Conservation (phyloP, 352 stramenopile genomes). For the Phytophthora sansomeana region DNA sequence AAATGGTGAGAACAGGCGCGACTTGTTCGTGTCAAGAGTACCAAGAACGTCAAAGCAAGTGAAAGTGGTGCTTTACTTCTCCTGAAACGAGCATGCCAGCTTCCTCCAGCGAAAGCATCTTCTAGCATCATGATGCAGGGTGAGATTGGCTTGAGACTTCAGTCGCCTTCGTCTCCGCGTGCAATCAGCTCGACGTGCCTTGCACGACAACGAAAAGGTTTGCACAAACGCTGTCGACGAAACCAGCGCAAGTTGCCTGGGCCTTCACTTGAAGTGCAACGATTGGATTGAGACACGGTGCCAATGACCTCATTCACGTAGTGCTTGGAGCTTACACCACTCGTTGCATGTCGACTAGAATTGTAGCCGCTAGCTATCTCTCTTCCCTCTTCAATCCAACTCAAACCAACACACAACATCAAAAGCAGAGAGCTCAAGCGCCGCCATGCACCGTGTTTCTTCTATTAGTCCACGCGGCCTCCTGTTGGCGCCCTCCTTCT, state of each 20-base stretch:
- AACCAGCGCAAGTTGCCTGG: neutral
- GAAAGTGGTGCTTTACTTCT: too few relatives aligned
- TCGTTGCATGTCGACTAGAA: neutral
- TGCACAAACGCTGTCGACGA: neutral
- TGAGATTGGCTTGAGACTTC: too few relatives aligned
- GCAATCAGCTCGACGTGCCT: too few relatives aligned
- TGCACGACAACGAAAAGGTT: too few relatives aligned
- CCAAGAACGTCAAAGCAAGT: too few relatives aligned
- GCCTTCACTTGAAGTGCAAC: neutral
- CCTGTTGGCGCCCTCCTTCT: constrained; percentile 16
- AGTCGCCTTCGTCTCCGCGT: too few relatives aligned
- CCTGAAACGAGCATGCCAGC: too few relatives aligned
- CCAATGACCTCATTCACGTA: neutral
- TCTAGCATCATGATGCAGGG: too few relatives aligned
- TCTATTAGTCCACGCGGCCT: constrained; percentile 46
- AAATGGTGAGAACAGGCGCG: neutral
- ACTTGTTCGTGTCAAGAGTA: too few relatives aligned
- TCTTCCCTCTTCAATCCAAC: neutral
- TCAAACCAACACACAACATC: constrained; percentile 9
- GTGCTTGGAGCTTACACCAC: neutral
- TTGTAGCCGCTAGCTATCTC: neutral
- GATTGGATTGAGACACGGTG: neutral
- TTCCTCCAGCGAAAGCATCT: too few relatives aligned
- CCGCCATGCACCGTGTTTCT: constrained; percentile 35
- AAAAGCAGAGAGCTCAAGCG: constrained; percentile 30